phyloP scores from a whole-genome alignment of 2,329 filamentous ascomycete species.

The Sclerotiophoma versabilis region DNA sequence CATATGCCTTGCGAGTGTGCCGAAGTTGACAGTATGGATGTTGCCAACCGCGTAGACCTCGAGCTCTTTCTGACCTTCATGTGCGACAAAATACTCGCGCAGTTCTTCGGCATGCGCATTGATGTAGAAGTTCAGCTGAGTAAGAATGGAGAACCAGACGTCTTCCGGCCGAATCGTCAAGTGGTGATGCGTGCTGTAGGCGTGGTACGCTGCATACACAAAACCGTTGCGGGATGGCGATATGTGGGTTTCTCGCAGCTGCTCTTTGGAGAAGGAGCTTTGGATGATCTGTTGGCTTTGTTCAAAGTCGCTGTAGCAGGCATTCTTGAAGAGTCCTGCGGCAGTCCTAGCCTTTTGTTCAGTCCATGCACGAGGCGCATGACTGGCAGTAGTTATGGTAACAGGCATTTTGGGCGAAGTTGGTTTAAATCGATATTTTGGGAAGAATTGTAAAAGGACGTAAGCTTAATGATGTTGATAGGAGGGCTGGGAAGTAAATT shows the following conservation, averaged over 20 bases:
- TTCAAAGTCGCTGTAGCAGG: neutral
- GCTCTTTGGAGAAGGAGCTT: conserved; percentile 12
- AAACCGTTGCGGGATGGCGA: conserved; percentile 24
- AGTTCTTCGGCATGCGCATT: conserved; percentile 33
- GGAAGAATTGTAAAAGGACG: neutral
- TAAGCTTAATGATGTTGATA: neutral
- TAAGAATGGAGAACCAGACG: conserved; percentile 36
- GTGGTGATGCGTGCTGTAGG: conserved; percentile 30
- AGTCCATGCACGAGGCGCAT: conserved; percentile 4
- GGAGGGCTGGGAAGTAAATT: neutral
- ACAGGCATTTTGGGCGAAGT: conserved; percentile 15
- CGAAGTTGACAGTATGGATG: conserved; percentile 12
- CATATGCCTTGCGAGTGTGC: conserved; percentile 10
- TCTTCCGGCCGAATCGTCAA: conserved; percentile 36
- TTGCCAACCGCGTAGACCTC: conserved; percentile 9
- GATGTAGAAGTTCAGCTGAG: conserved; percentile 36
- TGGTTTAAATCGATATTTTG: too few species aligned
- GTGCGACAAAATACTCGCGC: conserved; percentile 40
- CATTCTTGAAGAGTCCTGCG: neutral
- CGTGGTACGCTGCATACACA: conserved; percentile 22
- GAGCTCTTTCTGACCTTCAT: conserved; percentile 35
- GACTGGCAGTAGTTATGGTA: conserved; percentile 16
- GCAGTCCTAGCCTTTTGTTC: neutral
- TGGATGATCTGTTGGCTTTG: conserved; percentile 15
- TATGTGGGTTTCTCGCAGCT: conserved; percentile 4